Base-by-base conservation (phyloP, 2,329 filamentous ascomycete species). In the Hawksworthiomyces lignivorus region DNA sequence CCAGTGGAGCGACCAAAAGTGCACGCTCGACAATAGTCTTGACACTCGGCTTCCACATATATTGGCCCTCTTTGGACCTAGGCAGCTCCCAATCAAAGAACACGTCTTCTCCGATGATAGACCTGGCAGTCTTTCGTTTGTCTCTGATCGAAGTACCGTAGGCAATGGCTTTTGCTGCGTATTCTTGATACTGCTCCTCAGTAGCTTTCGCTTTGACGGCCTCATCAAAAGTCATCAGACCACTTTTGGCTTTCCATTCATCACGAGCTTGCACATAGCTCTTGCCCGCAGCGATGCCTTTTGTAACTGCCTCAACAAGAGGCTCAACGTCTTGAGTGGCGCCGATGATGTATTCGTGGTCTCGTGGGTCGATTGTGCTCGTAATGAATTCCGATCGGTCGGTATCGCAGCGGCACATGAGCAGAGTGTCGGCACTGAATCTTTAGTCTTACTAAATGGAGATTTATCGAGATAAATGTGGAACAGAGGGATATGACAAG, bases 381-480 rank as follows among this genome's bases (percentile, higher is more conserved):
- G 61, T 62, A 46, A 65, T 64, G 44, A 64, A 65, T 41, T 64
- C 54, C 2, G 61, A 56, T 29, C 60, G 54, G 41, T 64, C 61
- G 4, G 52, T 57, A 39, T 65, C 62, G 38, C 61, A 64, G 2
- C 62, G 59, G 38, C 59, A 62, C n/a, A 64, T 50, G 19, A 65
- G 48, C 46, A 64, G 48, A 0, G 62, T 64, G 36, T 64, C 60
- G 4, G 58, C 56, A 3, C n/a, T n/a, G n/a, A n/a, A n/a, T n/a
- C n/a, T n/a, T n/a, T n/a, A n/a, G n/a, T n/a, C n/a, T n/a, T n/a
- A n/a, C n/a, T n/a, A n/a, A n/a, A n/a, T n/a, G n/a, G n/a, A n/a
- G n/a, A n/a, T n/a, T n/a, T n/a, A n/a, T n/a, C n/a, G n/a, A n/a
- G n/a, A n/a, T n/a, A n/a, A n/a, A n/a, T n/a, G n/a, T n/a, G n/a